Evolutionary conservation across 2,329 filamentous ascomycete genomes (phyloP), one percentile per base, ranked within the genome.

Genomic region (Alternaria solani): DNA sequence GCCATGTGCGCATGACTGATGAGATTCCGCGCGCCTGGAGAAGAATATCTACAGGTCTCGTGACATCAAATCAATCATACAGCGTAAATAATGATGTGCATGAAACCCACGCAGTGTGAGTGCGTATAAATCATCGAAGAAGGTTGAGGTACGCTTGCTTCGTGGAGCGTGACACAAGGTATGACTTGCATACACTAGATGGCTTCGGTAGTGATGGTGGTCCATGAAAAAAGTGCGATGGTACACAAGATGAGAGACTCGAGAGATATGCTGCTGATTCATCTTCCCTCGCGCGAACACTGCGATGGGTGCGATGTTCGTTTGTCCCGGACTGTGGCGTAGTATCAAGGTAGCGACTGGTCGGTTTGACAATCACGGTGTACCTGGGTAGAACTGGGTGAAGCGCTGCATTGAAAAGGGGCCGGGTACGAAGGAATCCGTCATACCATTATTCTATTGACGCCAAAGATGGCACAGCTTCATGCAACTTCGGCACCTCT

Each of bases 401-500:
- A 44, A 28, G 36, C 7, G 42, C 16, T 48, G 48, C 48, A 42
- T 41, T 25, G 39, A 57, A 20, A 25, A 49, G 28, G n/a, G 51
- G 48, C 30, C 51, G 25, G 44, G 51, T 26, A 26, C 42, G 18
- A 39, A 39, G 23, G 23, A 18, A 32, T 23, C 48, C 18, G 46
- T 51, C 53, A 51, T 60, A 51, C 25, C 41, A 51, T 36, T 57
- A 23, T 32, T 57, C 53, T 57, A 51, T 26, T 7, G 20, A 51
- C 26, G 23, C 43, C 34, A 28, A 23, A 39, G 39, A 49, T 30
- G 16, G 43, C 42, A 53, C 42, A 43, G 36, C 18, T 47, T 73
- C 64, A 77, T 53, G 67, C 68, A 38, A 67, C 63, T 44, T 69
- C 67, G 36, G 67, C 73, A 25, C 80, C 80, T 57, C 76, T 79